These are phyloP conservation scores for Metroxylon sagu DNA, from an alignment of 176 grass and related monocot genomes.

Conservation along the genomic window DNA sequence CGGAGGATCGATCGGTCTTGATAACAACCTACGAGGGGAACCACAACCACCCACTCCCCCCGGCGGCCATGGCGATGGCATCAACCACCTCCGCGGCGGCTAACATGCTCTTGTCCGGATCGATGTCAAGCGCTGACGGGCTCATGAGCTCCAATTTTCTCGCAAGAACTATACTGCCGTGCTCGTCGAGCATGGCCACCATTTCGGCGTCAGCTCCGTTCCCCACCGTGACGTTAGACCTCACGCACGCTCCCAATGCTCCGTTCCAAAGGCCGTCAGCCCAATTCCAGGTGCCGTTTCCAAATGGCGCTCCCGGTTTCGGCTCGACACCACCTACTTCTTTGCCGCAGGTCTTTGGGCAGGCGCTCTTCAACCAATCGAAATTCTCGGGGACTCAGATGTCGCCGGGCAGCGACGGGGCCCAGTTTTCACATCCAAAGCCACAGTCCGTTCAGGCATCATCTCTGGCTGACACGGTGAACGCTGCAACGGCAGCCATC, in stretches of 20 bases:
- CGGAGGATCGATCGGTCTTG: slow-evolving; percentile 74
- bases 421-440: slow-evolving; percentile 35
- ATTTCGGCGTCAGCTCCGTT: slow-evolving; percentile 89
- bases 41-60: slow-evolving; percentile 88
- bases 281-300: slow-evolving; percentile 41
- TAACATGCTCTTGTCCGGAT: slow-evolving; percentile 78
- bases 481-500: slow-evolving; percentile 67
- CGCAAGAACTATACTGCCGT: slow-evolving; percentile 64
- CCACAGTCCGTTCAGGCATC: not conserved
- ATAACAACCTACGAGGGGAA: slow-evolving; percentile 92
- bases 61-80: slow-evolving; percentile 93
- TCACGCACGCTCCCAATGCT: slow-evolving; percentile 51
- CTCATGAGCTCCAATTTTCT: slow-evolving; percentile 63
- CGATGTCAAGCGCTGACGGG: slow-evolving; percentile 57
- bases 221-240: slow-evolving; percentile 87
- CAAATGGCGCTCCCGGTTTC: slow-evolving; percentile 8
- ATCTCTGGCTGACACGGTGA: slow-evolving; percentile 45
- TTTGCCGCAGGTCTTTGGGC: slow-evolving; percentile 24
- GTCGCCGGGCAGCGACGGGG: slow-evolving; percentile 35
- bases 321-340: slow-evolving; percentile 11
- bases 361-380: slow-evolving; percentile 50
- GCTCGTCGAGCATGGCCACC: slow-evolving; percentile 76
- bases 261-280: slow-evolving; percentile 17
- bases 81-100: slow-evolving; percentile 77
- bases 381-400: slow-evolving; percentile 65